Conservation (phyloP, 2,329 filamentous ascomycete species). For the Colletotrichum sp. region DNA sequence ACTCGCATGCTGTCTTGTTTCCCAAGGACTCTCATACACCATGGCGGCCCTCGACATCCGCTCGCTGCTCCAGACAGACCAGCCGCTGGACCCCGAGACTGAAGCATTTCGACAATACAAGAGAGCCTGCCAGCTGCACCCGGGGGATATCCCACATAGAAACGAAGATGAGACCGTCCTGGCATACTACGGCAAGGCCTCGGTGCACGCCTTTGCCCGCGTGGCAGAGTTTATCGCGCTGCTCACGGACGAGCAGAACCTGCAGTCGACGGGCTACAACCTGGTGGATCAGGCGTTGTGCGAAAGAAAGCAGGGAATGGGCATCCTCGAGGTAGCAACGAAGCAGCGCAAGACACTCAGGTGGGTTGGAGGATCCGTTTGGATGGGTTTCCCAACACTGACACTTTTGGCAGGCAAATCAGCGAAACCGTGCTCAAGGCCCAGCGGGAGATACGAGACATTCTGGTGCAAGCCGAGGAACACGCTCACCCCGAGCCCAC, state of each 20-base stretch:
- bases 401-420: neutral
- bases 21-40: neutral
- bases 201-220: neutral
- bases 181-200: neutral
- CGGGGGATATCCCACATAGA: neutral
- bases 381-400: neutral
- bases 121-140: neutral
- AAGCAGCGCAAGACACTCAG: conserved; percentile 6
- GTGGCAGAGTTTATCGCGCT: neutral
- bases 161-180: neutral
- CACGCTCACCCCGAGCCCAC: neutral
- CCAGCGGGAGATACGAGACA: neutral
- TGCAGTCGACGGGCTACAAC: conserved; percentile 10
- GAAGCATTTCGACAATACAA: neutral
- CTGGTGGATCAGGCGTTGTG: conserved; percentile 9
- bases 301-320: conserved; percentile 1
- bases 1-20: neutral
- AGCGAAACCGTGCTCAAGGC: neutral
- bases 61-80: conserved; percentile 7
- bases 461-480: neutral
- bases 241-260: neutral
- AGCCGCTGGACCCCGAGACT: neutral
- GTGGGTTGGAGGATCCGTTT: neutral
- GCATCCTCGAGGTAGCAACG: conserved; percentile 10
- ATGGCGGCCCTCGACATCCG: neutral